Evolutionary conservation across 371 early-diverging fungal genomes (phyloP).

Genomic region (Mortierella sp.): DNA sequence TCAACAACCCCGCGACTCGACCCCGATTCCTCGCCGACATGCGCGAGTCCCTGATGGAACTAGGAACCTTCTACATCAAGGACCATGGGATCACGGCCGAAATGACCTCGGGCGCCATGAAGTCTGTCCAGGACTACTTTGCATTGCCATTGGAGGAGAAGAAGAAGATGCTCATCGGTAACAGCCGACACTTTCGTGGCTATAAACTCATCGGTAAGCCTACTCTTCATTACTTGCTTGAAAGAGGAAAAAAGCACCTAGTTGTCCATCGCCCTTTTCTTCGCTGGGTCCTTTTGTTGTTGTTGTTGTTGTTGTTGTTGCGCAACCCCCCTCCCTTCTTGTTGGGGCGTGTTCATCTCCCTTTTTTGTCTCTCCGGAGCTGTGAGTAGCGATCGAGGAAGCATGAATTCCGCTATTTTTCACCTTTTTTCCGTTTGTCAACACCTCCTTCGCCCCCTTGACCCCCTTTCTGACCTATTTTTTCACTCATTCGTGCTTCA

Average conservation of each 20-base stretch:
- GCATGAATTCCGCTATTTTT: too few species aligned
- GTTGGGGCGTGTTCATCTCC: neutral
- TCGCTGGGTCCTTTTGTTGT: neutral
- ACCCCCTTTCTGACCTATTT: neutral
- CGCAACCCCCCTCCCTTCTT: too few species aligned
- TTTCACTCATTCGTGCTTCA: neutral
- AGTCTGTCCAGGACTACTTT: constrained; percentile 63
- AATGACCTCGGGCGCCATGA: constrained; percentile 61
- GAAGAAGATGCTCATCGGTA: constrained; percentile 65
- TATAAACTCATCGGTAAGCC: constrained; percentile 65
- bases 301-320: too few species aligned
- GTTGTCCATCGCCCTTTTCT: neutral
- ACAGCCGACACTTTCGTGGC: constrained; percentile 75
- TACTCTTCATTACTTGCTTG: neutral
- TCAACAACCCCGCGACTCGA: constrained; percentile 31
- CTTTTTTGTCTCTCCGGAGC: neutral
- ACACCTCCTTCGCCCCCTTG: neutral
- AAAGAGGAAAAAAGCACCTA: neutral
- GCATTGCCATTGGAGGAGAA: constrained; percentile 70
- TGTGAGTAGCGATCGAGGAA: too few species aligned
- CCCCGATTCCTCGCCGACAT: constrained; percentile 63
- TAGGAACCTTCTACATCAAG: constrained; percentile 76
- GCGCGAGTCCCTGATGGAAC: constrained; percentile 64
- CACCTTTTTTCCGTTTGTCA: neutral
- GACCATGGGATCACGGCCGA: constrained; percentile 63